These are phyloP conservation scores for Candida tropicalis DNA, from an alignment of 1,139 yeast genomes.

Conservation along the genomic window DNA sequence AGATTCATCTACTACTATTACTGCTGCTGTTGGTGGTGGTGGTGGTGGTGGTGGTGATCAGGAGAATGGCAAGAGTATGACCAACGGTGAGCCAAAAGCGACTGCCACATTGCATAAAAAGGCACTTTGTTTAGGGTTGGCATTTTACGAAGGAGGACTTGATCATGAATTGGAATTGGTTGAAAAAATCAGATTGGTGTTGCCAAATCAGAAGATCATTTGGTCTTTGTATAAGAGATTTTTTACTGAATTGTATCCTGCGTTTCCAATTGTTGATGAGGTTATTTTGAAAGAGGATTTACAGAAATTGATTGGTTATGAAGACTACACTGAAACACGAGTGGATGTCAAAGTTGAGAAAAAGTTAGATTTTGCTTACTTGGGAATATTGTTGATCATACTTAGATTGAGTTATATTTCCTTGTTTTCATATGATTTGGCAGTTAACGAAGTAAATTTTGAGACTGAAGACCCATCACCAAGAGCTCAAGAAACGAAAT, in stretches of 20 bases:
- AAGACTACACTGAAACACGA: slow-evolving; percentile 15
- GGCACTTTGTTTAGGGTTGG: slow-evolving; percentile 32
- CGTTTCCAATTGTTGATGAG: slow-evolving; percentile 53
- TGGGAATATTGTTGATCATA: slow-evolving; percentile 32
- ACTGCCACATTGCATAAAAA: slow-evolving; percentile 21
- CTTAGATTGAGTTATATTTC: slow-evolving; percentile 34
- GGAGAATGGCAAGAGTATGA: background rate
- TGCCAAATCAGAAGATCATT: slow-evolving; percentile 46
- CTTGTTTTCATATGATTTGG: slow-evolving; percentile 32
- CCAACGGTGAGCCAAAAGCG: slow-evolving; percentile 9
- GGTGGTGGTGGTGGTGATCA: no score
- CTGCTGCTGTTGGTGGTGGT: no score
- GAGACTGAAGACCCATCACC: slow-evolving; percentile 25
- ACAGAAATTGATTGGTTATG: slow-evolving; percentile 26
- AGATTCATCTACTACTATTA: background rate
- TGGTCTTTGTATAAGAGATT: slow-evolving; percentile 51
- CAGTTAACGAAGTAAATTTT: slow-evolving; percentile 32
- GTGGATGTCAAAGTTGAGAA: slow-evolving; percentile 26
- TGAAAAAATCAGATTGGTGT: slow-evolving; percentile 37
- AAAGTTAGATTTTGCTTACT: slow-evolving; percentile 34
- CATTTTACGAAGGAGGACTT: slow-evolving; percentile 34
- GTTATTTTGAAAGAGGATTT: slow-evolving; percentile 23
- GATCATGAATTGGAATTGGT: slow-evolving; percentile 32
- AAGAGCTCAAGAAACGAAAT: slow-evolving; percentile 25
- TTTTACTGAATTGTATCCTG: slow-evolving; percentile 46